Conservation (phyloP, 2,329 filamentous ascomycete species). For the Fusarium gaditjirri region DNA sequence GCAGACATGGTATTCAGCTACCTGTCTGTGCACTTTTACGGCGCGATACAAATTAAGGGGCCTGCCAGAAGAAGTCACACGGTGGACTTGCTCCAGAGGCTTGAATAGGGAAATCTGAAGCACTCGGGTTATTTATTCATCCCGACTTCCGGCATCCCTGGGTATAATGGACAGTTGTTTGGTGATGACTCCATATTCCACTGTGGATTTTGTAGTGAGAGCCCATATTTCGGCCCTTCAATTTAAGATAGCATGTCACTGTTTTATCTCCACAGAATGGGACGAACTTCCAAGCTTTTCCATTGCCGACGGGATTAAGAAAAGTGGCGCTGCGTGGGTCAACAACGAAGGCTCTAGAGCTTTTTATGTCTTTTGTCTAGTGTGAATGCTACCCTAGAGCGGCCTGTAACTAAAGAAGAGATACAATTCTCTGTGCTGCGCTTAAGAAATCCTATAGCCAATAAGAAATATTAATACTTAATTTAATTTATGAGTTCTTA, state of each 20-base stretch:
- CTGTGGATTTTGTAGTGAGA: not conserved
- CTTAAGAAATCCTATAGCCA: not conserved
- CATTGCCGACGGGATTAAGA: not conserved
- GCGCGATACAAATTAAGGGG: not conserved
- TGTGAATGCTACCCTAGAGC: not conserved
- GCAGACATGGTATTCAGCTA: not conserved
- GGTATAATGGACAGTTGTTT: too few relatives aligned
- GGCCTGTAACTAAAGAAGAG: accelerated
- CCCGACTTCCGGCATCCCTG: not conserved
- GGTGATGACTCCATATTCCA: not conserved
- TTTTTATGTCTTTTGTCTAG: accelerated
- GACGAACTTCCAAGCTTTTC: accelerated
- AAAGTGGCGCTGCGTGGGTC: not conserved
- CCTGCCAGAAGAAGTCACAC: not conserved
- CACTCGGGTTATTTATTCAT: not conserved
- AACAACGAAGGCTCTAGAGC: too few relatives aligned
- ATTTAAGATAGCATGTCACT: not conserved
- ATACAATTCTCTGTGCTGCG: accelerated
- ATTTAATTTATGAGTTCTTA: too few relatives aligned
- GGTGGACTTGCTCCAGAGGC: too few relatives aligned
- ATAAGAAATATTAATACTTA: too few relatives aligned
- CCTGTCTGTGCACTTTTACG: not conserved
- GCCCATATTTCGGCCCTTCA: not conserved
- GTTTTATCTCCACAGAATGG: not conserved
- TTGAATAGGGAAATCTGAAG: not conserved